Evolutionary conservation across 495 filamentous ascomycete genomes (phyloP).

Genomic region (Schizothecium vesticola): DNA sequence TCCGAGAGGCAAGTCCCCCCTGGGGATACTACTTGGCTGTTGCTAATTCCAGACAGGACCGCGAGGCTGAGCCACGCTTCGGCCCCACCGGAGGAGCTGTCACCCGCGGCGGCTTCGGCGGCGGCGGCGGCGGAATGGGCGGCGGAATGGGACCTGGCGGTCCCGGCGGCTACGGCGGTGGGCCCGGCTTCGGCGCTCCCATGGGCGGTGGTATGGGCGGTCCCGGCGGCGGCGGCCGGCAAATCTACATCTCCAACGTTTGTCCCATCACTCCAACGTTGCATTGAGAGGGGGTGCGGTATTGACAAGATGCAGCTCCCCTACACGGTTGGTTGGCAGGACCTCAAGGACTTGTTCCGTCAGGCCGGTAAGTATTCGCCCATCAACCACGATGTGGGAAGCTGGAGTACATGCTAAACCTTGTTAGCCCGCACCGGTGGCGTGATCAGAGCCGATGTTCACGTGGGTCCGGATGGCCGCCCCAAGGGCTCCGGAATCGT

Average conservation of each 20-base stretch:
- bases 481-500: conserved; percentile 96
- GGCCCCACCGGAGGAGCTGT: conserved; percentile 55
- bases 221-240: conserved; percentile 57
- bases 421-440: conserved; percentile 58
- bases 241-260: conserved; percentile 98
- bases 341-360: conserved; percentile 97
- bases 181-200: conserved; percentile 38
- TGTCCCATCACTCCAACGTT: conserved; percentile 50
- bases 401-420: background rate
- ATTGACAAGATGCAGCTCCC: conserved; percentile 66
- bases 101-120: conserved; percentile 61
- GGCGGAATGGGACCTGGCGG: conserved; percentile 35
- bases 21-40: background rate
- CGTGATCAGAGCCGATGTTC: conserved; percentile 94
- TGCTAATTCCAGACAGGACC: conserved; percentile 55
- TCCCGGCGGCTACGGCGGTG: conserved; percentile 34
- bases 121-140: conserved; percentile 41
- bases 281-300: conserved; percentile 22
- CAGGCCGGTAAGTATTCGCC: conserved; percentile 74
- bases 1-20: conserved; percentile 73
- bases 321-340: conserved; percentile 97
- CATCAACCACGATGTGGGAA: background rate
- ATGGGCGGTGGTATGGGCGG: conserved; percentile 46
- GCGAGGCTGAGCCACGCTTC: conserved; percentile 93
- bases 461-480: conserved; percentile 83